A percentile compares a stretch with the other conserved stretches of the same genome.
phyloP scores from a whole-genome alignment of 306 rosid genomes.

The Cucumis hystrix region DNA sequence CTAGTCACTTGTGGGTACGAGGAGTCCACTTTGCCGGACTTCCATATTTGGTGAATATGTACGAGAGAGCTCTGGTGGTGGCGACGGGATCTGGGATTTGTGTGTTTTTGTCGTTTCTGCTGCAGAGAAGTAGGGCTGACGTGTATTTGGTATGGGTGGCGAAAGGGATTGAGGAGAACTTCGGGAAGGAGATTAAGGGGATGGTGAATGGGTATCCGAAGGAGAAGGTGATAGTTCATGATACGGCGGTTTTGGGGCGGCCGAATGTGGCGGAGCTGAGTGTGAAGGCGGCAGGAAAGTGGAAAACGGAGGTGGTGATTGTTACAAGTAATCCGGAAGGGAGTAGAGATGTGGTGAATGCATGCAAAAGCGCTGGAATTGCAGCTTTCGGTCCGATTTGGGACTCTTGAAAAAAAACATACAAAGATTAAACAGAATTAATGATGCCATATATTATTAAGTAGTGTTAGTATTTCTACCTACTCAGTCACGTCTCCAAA shows the following conservation, averaged over 20 bases:
- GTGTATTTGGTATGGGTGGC: conserved; percentile 62
- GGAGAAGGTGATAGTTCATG: conserved; percentile 46
- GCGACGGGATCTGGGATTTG: conserved; percentile 75
- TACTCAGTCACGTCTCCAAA: not conserved
- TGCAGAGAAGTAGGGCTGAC: conserved; percentile 33
- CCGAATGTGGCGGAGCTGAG: conserved; percentile 50
- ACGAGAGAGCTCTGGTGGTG: conserved; percentile 36
- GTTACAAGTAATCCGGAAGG: conserved; percentile 73
- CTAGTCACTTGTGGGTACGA: conserved; percentile 43
- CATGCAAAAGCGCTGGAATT: conserved; percentile 30
- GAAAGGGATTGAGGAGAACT: conserved; percentile 48
- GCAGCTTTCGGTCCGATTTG: conserved; percentile 47
- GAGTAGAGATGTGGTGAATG: conserved; percentile 36
- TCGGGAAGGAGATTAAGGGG: conserved; percentile 35
- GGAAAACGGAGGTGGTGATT: conserved; percentile 54
- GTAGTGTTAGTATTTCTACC: too few species aligned
- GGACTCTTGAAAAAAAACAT: conserved; percentile 23
- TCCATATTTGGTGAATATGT: conserved; percentile 48
- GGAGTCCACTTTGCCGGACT: conserved; percentile 43
- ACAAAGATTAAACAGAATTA: not conserved
- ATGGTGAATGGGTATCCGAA: conserved; percentile 25
- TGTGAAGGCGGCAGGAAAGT: conserved; percentile 29
- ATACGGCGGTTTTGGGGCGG: conserved; percentile 44
- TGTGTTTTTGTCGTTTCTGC: conserved; percentile 49
- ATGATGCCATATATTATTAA: too few species aligned